Evolutionary conservation across 345 rosid species (phyloP), one percentile per base, ranked within the genome.

Genomic region (Eutrema heterophyllum): DNA sequence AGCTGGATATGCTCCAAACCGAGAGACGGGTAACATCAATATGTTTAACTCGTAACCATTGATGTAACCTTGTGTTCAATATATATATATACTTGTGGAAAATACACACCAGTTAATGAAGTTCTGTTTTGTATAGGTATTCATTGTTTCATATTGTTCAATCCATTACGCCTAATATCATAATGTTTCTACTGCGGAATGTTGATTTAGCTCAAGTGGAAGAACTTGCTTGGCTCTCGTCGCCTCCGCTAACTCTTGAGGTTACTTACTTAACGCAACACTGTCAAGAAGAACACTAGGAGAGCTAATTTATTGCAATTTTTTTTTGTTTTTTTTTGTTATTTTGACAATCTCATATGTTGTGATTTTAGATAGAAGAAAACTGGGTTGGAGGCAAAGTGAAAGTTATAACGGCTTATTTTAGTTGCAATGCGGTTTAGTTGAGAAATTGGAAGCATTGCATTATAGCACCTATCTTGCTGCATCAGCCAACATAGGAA

Each of bases 1-100:
- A 50, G 45, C 58, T 83, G 74, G 78, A 81, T 70, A 67, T 85
- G 78, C 78, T 85, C 12, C 65, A 69, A 69, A 78, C 88, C 85
- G 4, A 77, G 26, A 77, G 81, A 80, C 5, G 81, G 85, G 85
- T 84, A 81, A 69, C 44, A 55, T 43, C n/a, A 1, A 29, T 30
- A 6, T 5, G 5, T 30, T 30, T 30, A 6, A 30, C 24, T 21
- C 2, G 24, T 32, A 26, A 21, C 0, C 51, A 0, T 53, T 26
- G 13, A 36, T 24, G 38, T 35, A 21, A 21, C 24, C 1, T 36
- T 36, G 11, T 64, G 44, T 30, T 62, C 41, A 29, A 1, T 50
- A 21, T 21, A 21, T 21, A 21, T 21, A 21, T 21, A 21, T 21
- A 21, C 24, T 21, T 21, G 2, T 21, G 24, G 24, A 21, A 21